Evolutionary conservation across 1,284 basidiomycete species (phyloP).

Genomic region (Rhizoctonia solani): DNA sequence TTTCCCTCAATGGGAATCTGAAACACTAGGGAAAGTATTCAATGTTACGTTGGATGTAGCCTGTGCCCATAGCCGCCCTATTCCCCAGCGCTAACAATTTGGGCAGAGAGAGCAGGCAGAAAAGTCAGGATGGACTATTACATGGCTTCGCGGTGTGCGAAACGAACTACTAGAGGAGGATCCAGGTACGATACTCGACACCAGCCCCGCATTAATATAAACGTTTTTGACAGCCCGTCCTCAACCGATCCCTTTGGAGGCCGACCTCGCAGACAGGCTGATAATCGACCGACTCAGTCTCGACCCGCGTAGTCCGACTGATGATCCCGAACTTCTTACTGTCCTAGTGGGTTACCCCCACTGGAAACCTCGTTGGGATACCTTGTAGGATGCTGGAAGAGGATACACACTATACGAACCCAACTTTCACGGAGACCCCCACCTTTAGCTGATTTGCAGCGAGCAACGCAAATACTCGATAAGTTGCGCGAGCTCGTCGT

Average conservation of each 20-base stretch:
- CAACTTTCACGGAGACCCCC: constrained; percentile 54
- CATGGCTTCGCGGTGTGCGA: constrained; percentile 82
- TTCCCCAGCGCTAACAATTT: constrained; percentile 26
- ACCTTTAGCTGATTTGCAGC: constrained; percentile 48
- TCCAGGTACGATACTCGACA: constrained; percentile 51
- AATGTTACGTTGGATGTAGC: constrained; percentile 80
- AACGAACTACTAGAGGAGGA: constrained; percentile 73
- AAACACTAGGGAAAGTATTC: constrained; percentile 68
- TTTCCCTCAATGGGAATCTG: constrained; percentile 70
- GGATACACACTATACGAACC: constrained; percentile 63
- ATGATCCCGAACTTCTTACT: constrained; percentile 79
- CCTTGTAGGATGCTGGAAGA: constrained; percentile 89
- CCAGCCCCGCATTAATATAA: neutral
- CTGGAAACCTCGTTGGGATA: constrained; percentile 90
- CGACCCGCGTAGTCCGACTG: constrained; percentile 72
- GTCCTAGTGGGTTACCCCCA: constrained; percentile 78
- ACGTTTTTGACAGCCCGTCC: constrained; percentile 39
- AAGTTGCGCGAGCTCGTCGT: constrained; percentile 80
- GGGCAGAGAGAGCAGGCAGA: constrained; percentile 71
- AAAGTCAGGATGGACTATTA: constrained; percentile 67
- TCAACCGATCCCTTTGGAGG: constrained; percentile 52
- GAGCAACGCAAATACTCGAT: constrained; percentile 66
- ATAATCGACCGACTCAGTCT: constrained; percentile 88
- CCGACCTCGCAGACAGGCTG: constrained; percentile 73
- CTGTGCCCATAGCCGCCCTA: constrained; percentile 33